phyloP scores from a whole-genome alignment of 2,329 filamentous ascomycete genomes.

The Monilinia polystroma region DNA sequence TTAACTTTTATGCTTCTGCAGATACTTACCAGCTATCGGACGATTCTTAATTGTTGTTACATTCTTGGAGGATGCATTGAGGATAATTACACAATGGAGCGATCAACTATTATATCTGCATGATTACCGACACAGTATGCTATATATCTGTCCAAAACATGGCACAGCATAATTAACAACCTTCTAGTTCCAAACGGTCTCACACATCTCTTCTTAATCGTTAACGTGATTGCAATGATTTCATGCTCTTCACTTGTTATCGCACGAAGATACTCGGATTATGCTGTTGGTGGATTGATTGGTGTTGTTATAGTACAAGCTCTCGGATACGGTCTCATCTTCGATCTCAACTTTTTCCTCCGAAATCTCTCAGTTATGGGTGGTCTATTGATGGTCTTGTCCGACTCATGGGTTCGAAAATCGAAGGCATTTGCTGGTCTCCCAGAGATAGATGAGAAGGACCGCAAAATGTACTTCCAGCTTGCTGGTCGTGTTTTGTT shows the following conservation, averaged over 20 bases:
- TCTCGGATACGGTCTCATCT: constrained; percentile 94
- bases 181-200: constrained; percentile 76
- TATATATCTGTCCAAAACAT: constrained; percentile 4
- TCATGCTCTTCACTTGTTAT: constrained; percentile 84
- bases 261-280: constrained; percentile 86
- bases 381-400: constrained; percentile 95
- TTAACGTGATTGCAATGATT: constrained; percentile 87
- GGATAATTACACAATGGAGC: constrained; percentile 96
- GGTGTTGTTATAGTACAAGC: constrained; percentile 90
- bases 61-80: constrained; percentile 92
- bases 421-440: constrained; percentile 93
- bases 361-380: constrained; percentile 97
- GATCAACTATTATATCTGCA: constrained; percentile 92
- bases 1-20: constrained; percentile 44
- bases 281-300: constrained; percentile 86
- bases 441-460: constrained; percentile 94
- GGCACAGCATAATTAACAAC: constrained; percentile 24
- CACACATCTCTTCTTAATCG: constrained; percentile 88
- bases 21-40: constrained; percentile 91
- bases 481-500: constrained; percentile 90
- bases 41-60: constrained; percentile 98
- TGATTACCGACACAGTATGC: constrained; percentile 85
- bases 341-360: constrained; percentile 99
- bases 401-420: constrained; percentile 97
- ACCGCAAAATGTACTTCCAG: constrained; percentile 99